Base-by-base conservation (phyloP, 768 basidiomycete genomes). In the Phlebiopsis gigantea region DNA sequence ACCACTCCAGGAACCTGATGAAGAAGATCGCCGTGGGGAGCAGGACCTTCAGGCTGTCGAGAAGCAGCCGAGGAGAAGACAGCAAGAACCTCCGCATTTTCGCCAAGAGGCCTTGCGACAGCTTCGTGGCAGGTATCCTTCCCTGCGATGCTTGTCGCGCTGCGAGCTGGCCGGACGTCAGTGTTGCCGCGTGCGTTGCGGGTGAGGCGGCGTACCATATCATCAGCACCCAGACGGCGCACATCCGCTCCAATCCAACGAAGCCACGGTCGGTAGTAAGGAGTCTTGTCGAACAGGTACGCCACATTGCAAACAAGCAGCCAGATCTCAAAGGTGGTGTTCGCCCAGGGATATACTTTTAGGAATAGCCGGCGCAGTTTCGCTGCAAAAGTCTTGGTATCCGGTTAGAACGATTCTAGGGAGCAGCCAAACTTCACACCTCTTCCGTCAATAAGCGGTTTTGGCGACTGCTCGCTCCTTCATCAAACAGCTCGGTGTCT, bases 1-100 rank as follows among this genome's bases (percentile, higher is more conserved):
- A 99, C 94, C 97, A 99, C 72, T 98, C 94, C 46, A 97, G 77
- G 72, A 98, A 95, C 71, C 94, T 96, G 75, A 99, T 77, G 68
- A 92, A 90, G 71, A 99, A 96, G 57, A 99, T 93, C 42, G 88
- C 87, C 19, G 87, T 89, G 15, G 92, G 96, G 30, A 94, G 80
- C 46, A 91, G 77, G 46, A 90, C 73, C 57, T 85, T 82, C 39
- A 94, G 75, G 2, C 90, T 92, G 68, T 93, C 89, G 29, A 94
- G 77, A 8, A 89, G 63, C 43, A 86, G 70, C 48, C 77, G 80
- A 6, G 89, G 90, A 6, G 83, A 81, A 21, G 71, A 69, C 49
- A 72, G 60, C 17, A 89, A 58, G 30, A 83, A 63, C 26, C 71
- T 75, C 60, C 75, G 78, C 43, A 88, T 58, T 53, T 71, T 72